Conservation (phyloP, 2,329 filamentous ascomycete genomes). For the Epichloe uncinata region DNA sequence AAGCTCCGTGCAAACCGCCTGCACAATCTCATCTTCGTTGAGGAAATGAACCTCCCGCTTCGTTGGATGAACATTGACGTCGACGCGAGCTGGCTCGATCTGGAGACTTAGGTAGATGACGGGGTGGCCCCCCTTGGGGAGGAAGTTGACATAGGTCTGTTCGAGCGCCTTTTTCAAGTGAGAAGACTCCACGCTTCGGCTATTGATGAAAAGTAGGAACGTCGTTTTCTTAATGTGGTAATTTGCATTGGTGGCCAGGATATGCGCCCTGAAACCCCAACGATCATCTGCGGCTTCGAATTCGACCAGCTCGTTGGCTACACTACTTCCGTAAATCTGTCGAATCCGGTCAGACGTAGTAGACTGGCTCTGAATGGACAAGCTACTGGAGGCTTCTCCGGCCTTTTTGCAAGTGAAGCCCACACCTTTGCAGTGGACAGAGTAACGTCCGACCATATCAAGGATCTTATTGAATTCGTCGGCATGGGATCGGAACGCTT, state of each 20-base stretch:
- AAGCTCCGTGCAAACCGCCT: slow-evolving; percentile 70
- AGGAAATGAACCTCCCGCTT: slow-evolving; percentile 95
- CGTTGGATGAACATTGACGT: slow-evolving; percentile 96
- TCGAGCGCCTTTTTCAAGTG: slow-evolving; percentile 82
- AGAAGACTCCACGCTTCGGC: slow-evolving; percentile 81
- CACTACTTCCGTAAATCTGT: slow-evolving; percentile 70
- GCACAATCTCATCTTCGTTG: slow-evolving; percentile 92
- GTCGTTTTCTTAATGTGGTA: slow-evolving; percentile 85
- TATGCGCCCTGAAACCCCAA: slow-evolving; percentile 73
- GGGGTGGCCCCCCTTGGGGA: slow-evolving; percentile 78
- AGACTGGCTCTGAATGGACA: slow-evolving; percentile 65
- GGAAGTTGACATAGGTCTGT: slow-evolving; percentile 72
- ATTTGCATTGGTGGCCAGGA: slow-evolving; percentile 83
- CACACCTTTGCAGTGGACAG: slow-evolving; percentile 81
- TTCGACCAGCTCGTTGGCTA: slow-evolving; percentile 79
- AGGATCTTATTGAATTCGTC: slow-evolving; percentile 98
- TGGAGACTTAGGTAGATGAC: slow-evolving; percentile 88
- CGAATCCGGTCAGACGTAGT: slow-evolving; percentile 72
- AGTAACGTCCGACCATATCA: slow-evolving; percentile 85
- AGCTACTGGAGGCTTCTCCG: slow-evolving; percentile 69
- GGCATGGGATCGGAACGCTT: slow-evolving; percentile 78
- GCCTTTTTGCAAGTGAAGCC: slow-evolving; percentile 96
- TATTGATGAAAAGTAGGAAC: slow-evolving; percentile 88
- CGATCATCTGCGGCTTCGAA: slow-evolving; percentile 59
- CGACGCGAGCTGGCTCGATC: slow-evolving; percentile 82